Base-by-base conservation (phyloP, 768 basidiomycete species). In the Melanogaster broomeanus region DNA sequence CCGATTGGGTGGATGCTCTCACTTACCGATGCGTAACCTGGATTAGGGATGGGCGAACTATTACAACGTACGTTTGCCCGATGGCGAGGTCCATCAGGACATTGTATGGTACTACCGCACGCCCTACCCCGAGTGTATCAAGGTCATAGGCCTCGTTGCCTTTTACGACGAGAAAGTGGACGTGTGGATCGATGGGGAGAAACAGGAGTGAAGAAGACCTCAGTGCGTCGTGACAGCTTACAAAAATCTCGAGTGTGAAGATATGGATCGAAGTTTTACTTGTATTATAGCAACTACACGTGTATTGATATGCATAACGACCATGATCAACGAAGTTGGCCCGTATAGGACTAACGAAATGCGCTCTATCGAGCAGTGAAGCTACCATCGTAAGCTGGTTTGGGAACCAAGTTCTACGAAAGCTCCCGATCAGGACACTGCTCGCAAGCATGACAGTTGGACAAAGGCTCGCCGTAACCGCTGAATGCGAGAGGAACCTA, bases 161-260 rank as follows among this genome's bases (percentile, higher is more conserved):
- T 86, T 85, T 62, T 83, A 82, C 54, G 83, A 87, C 47, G 84
- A 88, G 57, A 84, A 82, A 53, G 78, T 87, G 24, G 83, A 85
- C 47, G 77, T 87, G 12, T 87, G 75, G 70, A 61, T 87, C 15
- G 83, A 87, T 57, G 84, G 77, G 16, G 73, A 73, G 49, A 81
- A 81, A 61, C 79, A 81, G 58, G 56, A 61, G 15, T 75, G 69
- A 64, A 39, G 47, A 9, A 18, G n/a, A n/a, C n/a, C n/a, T n/a
- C n/a, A n/a, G n/a, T n/a, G n/a, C 30, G 10, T 30, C 12, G 9
- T 12, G 30, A 30, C 11, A 11, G 30, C 28, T 30, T 30, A 30
- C n/a, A 27, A 27, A 27, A 27, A 30, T 30, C 30, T 3, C 10
- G 6, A 30, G 30, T 30, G 30, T 8, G 25, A 27, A 27, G 4